phyloP scores from a whole-genome alignment of 192 early-diverging fungal genomes.

The Coemansia sp. region DNA sequence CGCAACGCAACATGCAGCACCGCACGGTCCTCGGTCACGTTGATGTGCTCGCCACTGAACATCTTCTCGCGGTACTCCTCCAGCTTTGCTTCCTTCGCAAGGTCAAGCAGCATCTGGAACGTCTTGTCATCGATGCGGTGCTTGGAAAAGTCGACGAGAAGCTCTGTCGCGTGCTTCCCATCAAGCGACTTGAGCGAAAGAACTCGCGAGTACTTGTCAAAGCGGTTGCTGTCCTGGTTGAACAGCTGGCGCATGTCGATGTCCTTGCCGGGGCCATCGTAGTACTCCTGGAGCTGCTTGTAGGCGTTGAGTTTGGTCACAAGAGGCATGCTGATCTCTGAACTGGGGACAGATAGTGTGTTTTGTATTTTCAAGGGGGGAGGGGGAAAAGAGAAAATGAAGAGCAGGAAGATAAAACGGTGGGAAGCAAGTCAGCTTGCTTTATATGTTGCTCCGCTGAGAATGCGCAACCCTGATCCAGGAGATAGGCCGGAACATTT shows the following conservation, averaged over 20 bases:
- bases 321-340: slow-evolving; percentile 59
- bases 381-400: neutral
- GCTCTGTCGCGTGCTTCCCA: slow-evolving; percentile 56
- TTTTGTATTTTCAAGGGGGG: neutral
- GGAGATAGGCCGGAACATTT: slow-evolving; percentile 7
- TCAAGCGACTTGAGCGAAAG: slow-evolving; percentile 60
- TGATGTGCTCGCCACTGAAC: slow-evolving; percentile 95
- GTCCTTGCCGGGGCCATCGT: slow-evolving; percentile 71
- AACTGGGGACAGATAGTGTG: neutral
- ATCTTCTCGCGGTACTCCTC: slow-evolving; percentile 87
- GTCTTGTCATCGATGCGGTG: slow-evolving; percentile 86
- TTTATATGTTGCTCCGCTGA: too few relatives aligned
- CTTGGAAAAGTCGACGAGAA: slow-evolving; percentile 96
- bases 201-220: slow-evolving; percentile 70
- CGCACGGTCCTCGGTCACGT: slow-evolving; percentile 94
- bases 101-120: slow-evolving; percentile 71
- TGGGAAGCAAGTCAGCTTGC: neutral
- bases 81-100: slow-evolving; percentile 83
- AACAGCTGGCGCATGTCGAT: slow-evolving; percentile 83
- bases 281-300: slow-evolving; percentile 87
- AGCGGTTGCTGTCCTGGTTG: slow-evolving; percentile 70
- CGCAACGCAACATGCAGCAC: slow-evolving; percentile 95
- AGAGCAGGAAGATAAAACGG: neutral
- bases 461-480: slow-evolving; percentile 4
- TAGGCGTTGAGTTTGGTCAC: slow-evolving; percentile 78